phyloP scores from a whole-genome alignment of 352 stramenopile species.

The Phytophthora pluvialis region DNA sequence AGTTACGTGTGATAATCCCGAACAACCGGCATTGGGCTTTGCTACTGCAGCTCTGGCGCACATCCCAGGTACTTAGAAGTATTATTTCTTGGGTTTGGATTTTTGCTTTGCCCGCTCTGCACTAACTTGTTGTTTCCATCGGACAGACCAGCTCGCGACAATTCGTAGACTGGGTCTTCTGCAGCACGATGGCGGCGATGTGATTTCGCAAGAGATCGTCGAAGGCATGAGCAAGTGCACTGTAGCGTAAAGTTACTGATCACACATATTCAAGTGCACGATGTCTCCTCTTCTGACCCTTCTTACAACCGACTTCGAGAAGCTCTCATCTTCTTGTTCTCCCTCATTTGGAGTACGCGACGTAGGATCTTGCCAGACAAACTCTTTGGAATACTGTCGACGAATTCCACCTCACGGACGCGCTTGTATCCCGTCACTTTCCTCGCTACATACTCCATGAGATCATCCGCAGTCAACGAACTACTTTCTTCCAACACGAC shows the following conservation, averaged over 20 bases:
- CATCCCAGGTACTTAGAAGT: conserved; percentile 43
- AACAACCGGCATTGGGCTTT: conserved; percentile 68
- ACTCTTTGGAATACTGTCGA: conserved; percentile 88
- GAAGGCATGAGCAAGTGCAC: neutral
- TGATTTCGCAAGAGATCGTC: neutral
- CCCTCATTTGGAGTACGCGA: conserved; percentile 66
- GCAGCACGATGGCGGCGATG: neutral
- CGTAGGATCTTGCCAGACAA: conserved; percentile 91
- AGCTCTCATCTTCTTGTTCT: conserved; percentile 47
- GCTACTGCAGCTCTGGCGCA: conserved; percentile 72
- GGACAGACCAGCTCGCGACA: conserved; percentile 25
- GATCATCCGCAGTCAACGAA: conserved; percentile 21
- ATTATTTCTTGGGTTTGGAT: neutral
- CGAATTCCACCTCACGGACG: conserved; percentile 87
- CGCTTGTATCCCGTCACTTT: conserved; percentile 90
- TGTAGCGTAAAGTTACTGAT: neutral
- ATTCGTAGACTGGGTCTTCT: conserved; percentile 26
- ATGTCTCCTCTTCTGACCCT: neutral
- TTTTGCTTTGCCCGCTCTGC: neutral
- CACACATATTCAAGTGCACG: conserved; percentile 1
- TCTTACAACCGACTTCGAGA: conserved; percentile 26
- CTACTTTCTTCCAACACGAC: conserved; percentile 71
- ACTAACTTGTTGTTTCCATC: neutral
- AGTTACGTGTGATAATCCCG: conserved; percentile 53
- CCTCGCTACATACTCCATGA: conserved; percentile 77